Base-by-base conservation (phyloP, 1,284 basidiomycete species). In the Apiotrichum gracile region DNA sequence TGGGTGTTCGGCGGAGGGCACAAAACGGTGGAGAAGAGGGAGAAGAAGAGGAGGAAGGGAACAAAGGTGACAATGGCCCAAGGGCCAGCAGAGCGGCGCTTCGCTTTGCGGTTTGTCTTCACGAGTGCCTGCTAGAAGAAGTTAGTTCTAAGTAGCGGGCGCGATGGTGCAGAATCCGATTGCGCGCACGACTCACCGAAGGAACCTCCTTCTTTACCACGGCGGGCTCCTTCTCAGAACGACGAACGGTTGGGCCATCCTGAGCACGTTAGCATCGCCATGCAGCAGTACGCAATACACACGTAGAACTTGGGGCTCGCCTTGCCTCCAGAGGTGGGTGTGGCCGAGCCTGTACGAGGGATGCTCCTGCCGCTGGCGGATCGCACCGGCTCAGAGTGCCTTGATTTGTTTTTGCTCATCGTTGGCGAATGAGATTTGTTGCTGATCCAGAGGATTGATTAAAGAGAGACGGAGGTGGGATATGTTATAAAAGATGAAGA, bases 21-120 rank as follows among this genome's bases (percentile, higher is more conserved):
- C 33, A 70, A 45, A 33, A 73, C 62, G 21, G 67, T 70, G 6
- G 72, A 73, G 49, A 67, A 62, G 33, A 72, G 63, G 1, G 70
- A 71, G 34, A 67, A 54, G 51, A 64, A 47, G 38, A 73, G 38
- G 44, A 73, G 54, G 55, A 70, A 54, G 21, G 72, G 72, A 22
- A 72, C 34, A 17, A 69, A 63, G 17, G 64, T 61, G 52, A 72
- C 34, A 33, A 73, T n/a, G n/a, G n/a, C n/a, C n/a, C n/a, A n/a
- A n/a, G n/a, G n/a, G 48, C 19, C 66, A 65, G 27, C 62, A 42
- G 41, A 72, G 43, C 40, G 27, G 4, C 27, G 25, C 49, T 46
- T 51, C 24, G n/a, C n/a, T n/a, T n/a, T n/a, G n/a, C n/a, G n/a
- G n/a, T 37, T 47, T 13, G 17, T 5, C 41, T 34, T 42, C 24